These are phyloP conservation scores for Phytophthora melonis DNA, from an alignment of 352 stramenopile genomes.

Conservation along the genomic window DNA sequence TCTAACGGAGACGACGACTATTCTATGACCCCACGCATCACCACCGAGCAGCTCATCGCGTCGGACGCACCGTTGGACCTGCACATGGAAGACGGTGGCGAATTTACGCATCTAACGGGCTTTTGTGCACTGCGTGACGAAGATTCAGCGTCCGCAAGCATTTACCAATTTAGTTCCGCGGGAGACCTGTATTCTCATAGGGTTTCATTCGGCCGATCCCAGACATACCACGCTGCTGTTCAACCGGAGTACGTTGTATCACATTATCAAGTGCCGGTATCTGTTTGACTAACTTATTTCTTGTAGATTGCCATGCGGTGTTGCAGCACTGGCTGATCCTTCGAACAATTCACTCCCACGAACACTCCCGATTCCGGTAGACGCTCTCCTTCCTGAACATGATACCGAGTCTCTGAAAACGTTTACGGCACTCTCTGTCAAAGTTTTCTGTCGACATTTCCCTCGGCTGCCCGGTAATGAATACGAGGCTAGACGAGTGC, in stretches of 20 bases:
- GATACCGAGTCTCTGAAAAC: slow-evolving; percentile 53
- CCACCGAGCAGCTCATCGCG: slow-evolving; percentile 60
- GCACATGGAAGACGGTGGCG: slow-evolving; percentile 63
- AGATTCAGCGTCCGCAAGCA: slow-evolving; percentile 30
- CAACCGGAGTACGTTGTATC: slow-evolving; percentile 62
- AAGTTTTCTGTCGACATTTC: slow-evolving; percentile 56
- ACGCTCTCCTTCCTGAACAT: slow-evolving; percentile 69
- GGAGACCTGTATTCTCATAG: slow-evolving; percentile 74
- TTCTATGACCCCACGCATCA: slow-evolving; percentile 21
- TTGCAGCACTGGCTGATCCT: slow-evolving; percentile 39
- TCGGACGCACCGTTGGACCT: slow-evolving; percentile 70
- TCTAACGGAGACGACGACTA: slow-evolving; percentile 46
- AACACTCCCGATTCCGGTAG: slow-evolving; percentile 57
- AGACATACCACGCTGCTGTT: slow-evolving; percentile 55
- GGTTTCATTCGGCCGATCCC: slow-evolving; percentile 47
- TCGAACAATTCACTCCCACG: slow-evolving; percentile 18
- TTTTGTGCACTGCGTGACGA: slow-evolving; percentile 51
- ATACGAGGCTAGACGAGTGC: neutral
- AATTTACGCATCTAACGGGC: slow-evolving; percentile 65
- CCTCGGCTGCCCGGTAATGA: slow-evolving; percentile 48
- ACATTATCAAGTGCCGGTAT: neutral
- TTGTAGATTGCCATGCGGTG: slow-evolving; percentile 61
- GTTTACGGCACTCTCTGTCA: slow-evolving; percentile 57
- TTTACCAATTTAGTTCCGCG: slow-evolving; percentile 77
- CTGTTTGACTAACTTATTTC: slow-evolving; percentile 19